Base-by-base conservation (phyloP, 163 green algal genomes). In the Smithsoniella earleae region DNA sequence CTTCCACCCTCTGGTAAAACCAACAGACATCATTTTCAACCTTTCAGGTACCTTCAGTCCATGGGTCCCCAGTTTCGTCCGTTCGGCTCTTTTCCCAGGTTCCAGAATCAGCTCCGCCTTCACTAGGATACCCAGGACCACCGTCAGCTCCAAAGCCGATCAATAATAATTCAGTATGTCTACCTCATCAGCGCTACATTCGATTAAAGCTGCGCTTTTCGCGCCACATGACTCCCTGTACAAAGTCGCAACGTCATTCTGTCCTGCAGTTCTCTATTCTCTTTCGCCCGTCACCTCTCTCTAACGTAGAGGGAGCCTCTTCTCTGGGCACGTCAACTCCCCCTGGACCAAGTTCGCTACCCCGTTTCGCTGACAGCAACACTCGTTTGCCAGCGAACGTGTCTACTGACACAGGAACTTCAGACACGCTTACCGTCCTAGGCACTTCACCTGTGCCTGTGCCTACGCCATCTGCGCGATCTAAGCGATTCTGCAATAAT, bases 401-500 rank as follows among this genome's bases (percentile, higher is more conserved):
- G 30, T 69, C 58, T 2, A 31, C 58, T 22, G n/a, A 33, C 3
- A 69, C 25, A 69, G 20, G n/a, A n/a, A n/a, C n/a, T n/a, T n/a
- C n/a, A n/a, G n/a, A n/a, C n/a, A n/a, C 58, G 10, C 30, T 25
- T 30, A 69, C 58, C 6, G 30, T 25, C 5, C 43, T 69, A 45
- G 58, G 58, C 4, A 43, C 58, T 25, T 69, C 58, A 69, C 58
- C 58, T 38, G 58, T 69, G 58, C 30, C 58, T 33, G 58, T 69
- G 58, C 58, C 58, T n/a, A 45, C 58, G 16, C 58, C 18, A 4
- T 33, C 58, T 28, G 20, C 58, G 28, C 58, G 20, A n/a, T 28
- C 43, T 1, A 34, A 34, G 34, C 3, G 25, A 6, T n/a, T n/a
- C n/a, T n/a, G n/a, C n/a, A n/a, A n/a, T n/a, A n/a, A n/a, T n/a